Evolutionary conservation across 2,329 filamentous ascomycete species (phyloP), one percentile per base, ranked within the genome.

Genomic region (Pseudocercospora fijiensis): DNA sequence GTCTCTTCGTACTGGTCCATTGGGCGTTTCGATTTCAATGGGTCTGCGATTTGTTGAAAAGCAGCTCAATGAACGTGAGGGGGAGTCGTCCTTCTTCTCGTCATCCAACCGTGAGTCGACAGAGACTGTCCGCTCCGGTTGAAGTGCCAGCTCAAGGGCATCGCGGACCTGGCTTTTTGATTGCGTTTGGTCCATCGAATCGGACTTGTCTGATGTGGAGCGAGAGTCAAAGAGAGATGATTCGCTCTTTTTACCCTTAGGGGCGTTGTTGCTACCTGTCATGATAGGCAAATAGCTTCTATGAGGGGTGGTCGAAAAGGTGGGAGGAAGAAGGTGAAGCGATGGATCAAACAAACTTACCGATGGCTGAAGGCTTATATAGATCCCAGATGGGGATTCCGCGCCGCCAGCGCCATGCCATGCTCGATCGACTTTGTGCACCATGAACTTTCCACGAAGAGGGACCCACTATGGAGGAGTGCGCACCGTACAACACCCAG

Each of bases 151-250:
- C 30, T 65, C 51, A 26, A 60, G 47, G 33, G 61, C 18, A 13
- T 63, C 62, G 11, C 64, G 60, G 18, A 53, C 30, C 26, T 67
- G 63, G 52, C 64, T 66, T 24, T 64, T 55, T 16, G 67, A 66
- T 41, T 63, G 62, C 18, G 67, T 66, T 30, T 41, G 51, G 27
- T 61, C 49, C 16, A 60, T 64, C 20, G 60, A 60, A 30, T 63
- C 58, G 18, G 67, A 66, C 63, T 67, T 68, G 22, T 67, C 65
- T 47, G 66, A 70, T 18, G 62, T 64, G 30, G 61, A 64, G 24
- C 60, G 58, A 33, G 67, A 69, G 52, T 67, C 67, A 37, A 37
- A 55, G 22, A 63, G 58, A 6, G 66, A 66, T 10, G 58, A 57
- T 27, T 62, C 60, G 55, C 64, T 65, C 37, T 59, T 52, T 16